Conservation (phyloP, 768 basidiomycete species). For the Austroboletus eburneus region DNA sequence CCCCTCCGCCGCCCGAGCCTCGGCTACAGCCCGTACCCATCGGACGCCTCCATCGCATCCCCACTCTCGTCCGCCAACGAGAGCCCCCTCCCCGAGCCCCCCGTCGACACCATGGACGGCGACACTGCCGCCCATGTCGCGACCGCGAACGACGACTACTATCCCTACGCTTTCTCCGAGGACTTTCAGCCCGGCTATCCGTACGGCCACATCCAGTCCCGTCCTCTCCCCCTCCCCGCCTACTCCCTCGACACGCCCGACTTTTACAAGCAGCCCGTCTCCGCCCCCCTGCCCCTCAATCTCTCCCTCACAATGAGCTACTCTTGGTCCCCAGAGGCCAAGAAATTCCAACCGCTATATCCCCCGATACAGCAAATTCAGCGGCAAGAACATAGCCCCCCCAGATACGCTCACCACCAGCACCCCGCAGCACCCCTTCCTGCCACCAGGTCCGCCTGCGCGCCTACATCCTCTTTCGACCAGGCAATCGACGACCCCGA, state of each 20-base stretch:
- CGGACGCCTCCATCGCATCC: conserved; percentile 34
- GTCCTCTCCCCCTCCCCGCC: conserved; percentile 19
- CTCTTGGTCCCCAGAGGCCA: conserved; percentile 28
- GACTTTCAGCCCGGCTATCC: conserved; percentile 21
- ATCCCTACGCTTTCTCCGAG: conserved; percentile 23
- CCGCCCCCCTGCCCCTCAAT: conserved; percentile 30
- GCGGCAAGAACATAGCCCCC: conserved; percentile 22
- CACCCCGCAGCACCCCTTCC: conserved; percentile 11
- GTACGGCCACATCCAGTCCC: conserved; percentile 22
- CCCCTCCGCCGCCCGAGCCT: conserved; percentile 15
- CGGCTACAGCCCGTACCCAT: conserved; percentile 35
- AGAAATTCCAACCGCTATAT: conserved; percentile 37
- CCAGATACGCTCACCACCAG: conserved; percentile 17
- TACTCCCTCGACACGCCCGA: conserved; percentile 24
- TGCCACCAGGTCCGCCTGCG: conserved; percentile 12
- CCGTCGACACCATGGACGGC: conserved; percentile 32
- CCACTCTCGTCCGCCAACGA: conserved; percentile 39
- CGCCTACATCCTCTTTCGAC: conserved; percentile 17
- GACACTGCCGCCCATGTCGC: conserved; percentile 25
- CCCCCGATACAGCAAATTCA: conserved; percentile 29
- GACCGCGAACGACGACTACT: conserved; percentile 26
- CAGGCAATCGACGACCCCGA: conserved; percentile 27
- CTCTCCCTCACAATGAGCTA: conserved; percentile 32
- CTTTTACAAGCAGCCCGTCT: conserved; percentile 31
- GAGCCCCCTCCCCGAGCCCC: conserved; percentile 38